Conservation (phyloP, 2,329 filamentous ascomycete species). For the Raffaelea arxii region DNA sequence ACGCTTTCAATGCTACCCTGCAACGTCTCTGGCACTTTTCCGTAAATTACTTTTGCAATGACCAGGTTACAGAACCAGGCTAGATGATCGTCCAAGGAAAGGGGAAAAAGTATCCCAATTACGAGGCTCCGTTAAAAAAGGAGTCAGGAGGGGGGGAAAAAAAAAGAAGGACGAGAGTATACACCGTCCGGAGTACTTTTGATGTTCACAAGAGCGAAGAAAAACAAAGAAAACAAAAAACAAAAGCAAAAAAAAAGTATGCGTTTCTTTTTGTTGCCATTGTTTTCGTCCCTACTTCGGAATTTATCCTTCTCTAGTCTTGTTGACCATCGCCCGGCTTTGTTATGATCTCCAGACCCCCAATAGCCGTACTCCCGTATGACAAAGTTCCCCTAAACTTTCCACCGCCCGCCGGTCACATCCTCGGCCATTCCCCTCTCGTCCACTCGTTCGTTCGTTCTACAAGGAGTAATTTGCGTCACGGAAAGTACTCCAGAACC, state of each 20-base stretch:
- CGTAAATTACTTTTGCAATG: too few species aligned
- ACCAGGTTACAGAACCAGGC: background rate
- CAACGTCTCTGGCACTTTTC: conserved; percentile 1
- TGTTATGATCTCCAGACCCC: too few species aligned
- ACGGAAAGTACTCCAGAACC: background rate
- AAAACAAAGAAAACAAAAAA: background rate
- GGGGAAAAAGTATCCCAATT: too few species aligned
- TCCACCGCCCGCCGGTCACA: too few species aligned
- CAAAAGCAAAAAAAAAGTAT: background rate
- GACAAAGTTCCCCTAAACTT: too few species aligned
- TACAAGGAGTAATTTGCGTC: background rate
- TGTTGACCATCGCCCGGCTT: too few species aligned
- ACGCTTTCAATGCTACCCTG: background rate
- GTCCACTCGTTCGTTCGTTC: background rate
- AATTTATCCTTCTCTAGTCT: too few species aligned
- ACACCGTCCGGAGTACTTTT: background rate
- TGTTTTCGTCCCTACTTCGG: too few species aligned
- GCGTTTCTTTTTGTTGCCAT: too few species aligned
- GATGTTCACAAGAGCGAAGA: background rate
- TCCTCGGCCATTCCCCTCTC: too few species aligned
- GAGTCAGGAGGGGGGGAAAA: background rate
- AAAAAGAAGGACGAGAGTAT: background rate
- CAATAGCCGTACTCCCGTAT: too few species aligned
- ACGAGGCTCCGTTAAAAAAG: conserved; percentile 1
- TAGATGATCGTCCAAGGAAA: too few species aligned